These are phyloP conservation scores for Syncephalis plumigaleata DNA, from an alignment of 371 early-diverging fungal species.

Conservation along the genomic window DNA sequence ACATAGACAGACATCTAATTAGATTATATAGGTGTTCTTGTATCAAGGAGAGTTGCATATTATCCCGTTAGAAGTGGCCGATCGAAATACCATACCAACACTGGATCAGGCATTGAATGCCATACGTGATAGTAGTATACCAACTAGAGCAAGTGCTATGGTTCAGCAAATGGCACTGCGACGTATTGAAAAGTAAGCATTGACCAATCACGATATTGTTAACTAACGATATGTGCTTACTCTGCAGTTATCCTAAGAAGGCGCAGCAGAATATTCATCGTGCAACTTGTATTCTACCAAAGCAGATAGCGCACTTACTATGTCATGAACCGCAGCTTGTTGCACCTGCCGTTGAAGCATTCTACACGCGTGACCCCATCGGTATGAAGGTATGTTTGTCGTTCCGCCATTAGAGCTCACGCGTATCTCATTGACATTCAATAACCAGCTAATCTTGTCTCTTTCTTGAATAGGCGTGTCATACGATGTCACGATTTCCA, in stretches of 20 bases:
- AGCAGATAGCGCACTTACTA: constrained; percentile 43
- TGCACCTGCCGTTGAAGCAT: constrained; percentile 61
- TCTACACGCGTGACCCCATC: constrained; percentile 62
- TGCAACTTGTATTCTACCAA: constrained; percentile 48
- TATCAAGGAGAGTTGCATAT: constrained; percentile 51
- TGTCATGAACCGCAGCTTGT: constrained; percentile 48
- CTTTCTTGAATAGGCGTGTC: constrained; percentile 21
- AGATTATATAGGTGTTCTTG: constrained; percentile 26
- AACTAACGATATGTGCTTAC: not conserved
- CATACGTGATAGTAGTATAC: constrained; percentile 9
- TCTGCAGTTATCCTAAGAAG: constrained; percentile 24
- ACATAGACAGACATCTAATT: constrained; percentile 61
- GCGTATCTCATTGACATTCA: constrained; percentile 21
- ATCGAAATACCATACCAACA: not conserved
- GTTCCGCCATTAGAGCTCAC: constrained; percentile 29
- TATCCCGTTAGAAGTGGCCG: constrained; percentile 24
- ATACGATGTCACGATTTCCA: constrained; percentile 48
- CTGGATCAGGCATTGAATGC: constrained; percentile 20
- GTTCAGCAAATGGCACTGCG: constrained; percentile 38
- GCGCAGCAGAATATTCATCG: constrained; percentile 37
- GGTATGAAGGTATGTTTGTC: constrained; percentile 38
- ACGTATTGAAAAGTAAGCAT: constrained; percentile 21
- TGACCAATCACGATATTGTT: not conserved
- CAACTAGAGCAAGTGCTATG: constrained; percentile 24
- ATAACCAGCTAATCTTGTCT: not conserved